Evolutionary conservation across 2,329 filamentous ascomycete species (phyloP), one percentile per base, ranked within the genome.

Genomic region (Fusarium circinatum): DNA sequence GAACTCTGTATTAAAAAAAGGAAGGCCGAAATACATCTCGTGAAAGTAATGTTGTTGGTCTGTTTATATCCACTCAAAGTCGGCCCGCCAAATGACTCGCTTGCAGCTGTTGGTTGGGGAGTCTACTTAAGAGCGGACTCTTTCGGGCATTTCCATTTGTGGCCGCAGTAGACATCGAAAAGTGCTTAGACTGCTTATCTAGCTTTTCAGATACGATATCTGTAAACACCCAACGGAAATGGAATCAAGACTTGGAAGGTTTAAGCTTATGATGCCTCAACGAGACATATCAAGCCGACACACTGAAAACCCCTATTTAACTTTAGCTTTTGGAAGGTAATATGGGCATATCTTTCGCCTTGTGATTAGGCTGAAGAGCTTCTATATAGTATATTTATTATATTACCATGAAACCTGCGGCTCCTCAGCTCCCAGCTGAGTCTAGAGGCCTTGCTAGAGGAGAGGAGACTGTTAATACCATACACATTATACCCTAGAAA

Each of bases 1-100:
- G 2, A n/a, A 14, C 0, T 2, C 7, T 34, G 8, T 2, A 5
- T 24, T 20, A 6, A 1, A 3, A 34, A 34, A 8, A 24, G 2
- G 6, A 11, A 51, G 4, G 3, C 5, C 17, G 0, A 24, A 7
- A n/a, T 7, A 24, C 22, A 2, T 24, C 4, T 14, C 17, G n/a
- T 24, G 8, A 20, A 18, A 20, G 4, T 8, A 26, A 28, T 54
- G 13, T 14, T 38, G 24, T 38, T 54, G 49, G 49, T 10, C 14
- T 28, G 18, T 2, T 12, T 15, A 54, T 13, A 28, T 38, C 32
- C 32, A 38, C 32, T 12, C 10, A 54, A 22, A 13, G 10, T 22
- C 32, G 49, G 32, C 5, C 32, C 32, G 18, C 49, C 10, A 17
- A n/a, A 20, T 14, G 13, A 39, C 5, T 54, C 13, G 24, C 32